phyloP scores from a whole-genome alignment of 345 rosid species.

The Trapa bicornis region DNA sequence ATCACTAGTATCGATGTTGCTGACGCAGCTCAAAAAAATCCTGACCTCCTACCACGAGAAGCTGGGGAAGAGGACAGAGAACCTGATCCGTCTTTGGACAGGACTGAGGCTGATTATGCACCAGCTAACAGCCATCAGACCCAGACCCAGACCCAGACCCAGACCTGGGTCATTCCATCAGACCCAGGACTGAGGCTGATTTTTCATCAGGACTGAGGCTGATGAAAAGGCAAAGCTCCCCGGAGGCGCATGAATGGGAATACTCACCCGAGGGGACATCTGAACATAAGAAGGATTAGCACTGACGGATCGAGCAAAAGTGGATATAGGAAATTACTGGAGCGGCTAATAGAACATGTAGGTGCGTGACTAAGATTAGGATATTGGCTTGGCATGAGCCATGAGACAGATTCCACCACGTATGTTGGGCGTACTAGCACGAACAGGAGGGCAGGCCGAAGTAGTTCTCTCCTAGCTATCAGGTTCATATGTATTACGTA shows the following conservation, averaged over 20 bases:
- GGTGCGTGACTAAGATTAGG: too few relatives aligned
- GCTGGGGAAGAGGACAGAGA: not conserved
- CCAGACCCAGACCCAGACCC: constrained; percentile 13
- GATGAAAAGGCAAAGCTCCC: constrained; percentile 44
- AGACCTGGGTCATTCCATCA: too few relatives aligned
- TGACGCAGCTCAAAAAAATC: not conserved
- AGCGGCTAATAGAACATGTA: too few relatives aligned
- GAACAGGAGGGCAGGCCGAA: too few relatives aligned
- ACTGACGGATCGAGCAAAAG: not conserved
- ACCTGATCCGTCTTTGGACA: not conserved
- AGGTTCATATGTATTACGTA: too few relatives aligned
- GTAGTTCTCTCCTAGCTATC: too few relatives aligned
- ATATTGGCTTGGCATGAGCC: too few relatives aligned
- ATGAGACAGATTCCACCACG: too few relatives aligned
- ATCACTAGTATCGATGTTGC: constrained; percentile 14
- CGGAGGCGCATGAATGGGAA: constrained; percentile 43
- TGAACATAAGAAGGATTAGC: not conserved
- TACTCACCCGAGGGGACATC: constrained; percentile 19
- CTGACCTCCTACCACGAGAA: constrained; percentile 5
- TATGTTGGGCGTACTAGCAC: too few relatives aligned
- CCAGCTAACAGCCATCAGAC: constrained; percentile 9
- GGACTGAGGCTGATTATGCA: not conserved
- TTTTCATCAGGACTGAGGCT: too few relatives aligned
- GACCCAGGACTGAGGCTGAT: too few relatives aligned
- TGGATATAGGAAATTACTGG: too few relatives aligned